These are phyloP conservation scores for Diplodia intermedia DNA, from an alignment of 2,329 filamentous ascomycete species.

Conservation along the genomic window DNA sequence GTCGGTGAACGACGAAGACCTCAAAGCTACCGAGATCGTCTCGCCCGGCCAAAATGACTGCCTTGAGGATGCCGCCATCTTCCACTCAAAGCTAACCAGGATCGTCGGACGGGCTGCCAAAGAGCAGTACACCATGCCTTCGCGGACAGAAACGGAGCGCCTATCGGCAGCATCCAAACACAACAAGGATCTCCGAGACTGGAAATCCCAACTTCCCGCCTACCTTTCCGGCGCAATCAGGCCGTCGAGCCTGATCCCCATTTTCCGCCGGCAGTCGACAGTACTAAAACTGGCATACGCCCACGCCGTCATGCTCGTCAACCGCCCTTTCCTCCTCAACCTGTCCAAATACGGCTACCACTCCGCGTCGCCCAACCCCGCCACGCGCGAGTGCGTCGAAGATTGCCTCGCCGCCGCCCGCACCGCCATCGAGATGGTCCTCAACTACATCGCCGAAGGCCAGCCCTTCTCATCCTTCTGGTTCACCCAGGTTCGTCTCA, in stretches of 20 bases:
- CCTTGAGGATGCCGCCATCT: slow-evolving; percentile 58
- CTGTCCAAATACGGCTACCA: neutral
- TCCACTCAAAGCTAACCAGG: slow-evolving; percentile 51
- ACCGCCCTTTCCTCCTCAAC: slow-evolving; percentile 43
- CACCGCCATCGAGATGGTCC: slow-evolving; percentile 47
- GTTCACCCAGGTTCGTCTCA: slow-evolving; percentile 48
- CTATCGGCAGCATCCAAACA: slow-evolving; percentile 50
- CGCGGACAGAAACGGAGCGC: slow-evolving; percentile 41
- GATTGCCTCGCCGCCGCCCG: slow-evolving; percentile 43
- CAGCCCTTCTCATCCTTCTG: slow-evolving; percentile 53
- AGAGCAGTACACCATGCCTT: slow-evolving; percentile 42
- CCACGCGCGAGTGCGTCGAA: slow-evolving; percentile 46
- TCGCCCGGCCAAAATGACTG: slow-evolving; percentile 51
- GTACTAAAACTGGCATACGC: slow-evolving; percentile 36
- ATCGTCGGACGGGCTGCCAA: slow-evolving; percentile 22
- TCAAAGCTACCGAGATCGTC: slow-evolving; percentile 54
- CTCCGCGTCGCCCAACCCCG: slow-evolving; percentile 49
- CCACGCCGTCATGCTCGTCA: slow-evolving; percentile 46
- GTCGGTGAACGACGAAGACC: slow-evolving; percentile 63
- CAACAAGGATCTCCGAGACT: slow-evolving; percentile 47
- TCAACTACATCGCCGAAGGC: slow-evolving; percentile 26
- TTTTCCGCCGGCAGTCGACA: slow-evolving; percentile 43
- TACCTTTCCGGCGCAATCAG: slow-evolving; percentile 52
- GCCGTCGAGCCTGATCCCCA: slow-evolving; percentile 56
- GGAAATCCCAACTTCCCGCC: slow-evolving; percentile 49